Evolutionary conservation across 2,329 filamentous ascomycete species (phyloP), one percentile per base, ranked within the genome.

Genomic region (Sclerotinia trifoliorum): DNA sequence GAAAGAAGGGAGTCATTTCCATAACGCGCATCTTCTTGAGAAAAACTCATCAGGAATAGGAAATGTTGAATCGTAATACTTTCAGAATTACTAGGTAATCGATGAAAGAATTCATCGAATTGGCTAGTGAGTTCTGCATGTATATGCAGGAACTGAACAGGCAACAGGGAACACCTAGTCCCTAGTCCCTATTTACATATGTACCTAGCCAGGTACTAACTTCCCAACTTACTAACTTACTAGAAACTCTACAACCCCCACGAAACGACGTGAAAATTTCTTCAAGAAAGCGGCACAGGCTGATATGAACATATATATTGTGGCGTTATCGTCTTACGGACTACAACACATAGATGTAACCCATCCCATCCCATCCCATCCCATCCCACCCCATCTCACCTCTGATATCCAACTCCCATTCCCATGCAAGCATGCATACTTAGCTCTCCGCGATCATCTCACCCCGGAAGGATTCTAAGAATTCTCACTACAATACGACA

Each of bases 231-330:
- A 35, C 32, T 35, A 8, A 35, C 8, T 35, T 35, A 35, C 32
- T 6, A 35, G 32, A 5, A 13, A 42, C 39, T 17, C 39, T 15
- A 29, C 29, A 6, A 10, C 57, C 54, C 15, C 42, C 39, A 48
- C 8, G 48, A 24, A 57, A 39, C 29, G 6, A 35, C 32, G 29
- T 24, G 44, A n/a, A 32, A 39, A 24, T 13, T 21, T 54, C 29
- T 52, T 39, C 46, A 32, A 35, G 44, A 58, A 24, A 54, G 48
- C 55, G 65, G 65, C 65, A 67, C 65, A 67, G 65, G 65, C 57
- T 67, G 65, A 67, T 67, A 42, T 17, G 39, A 42, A 42, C 1
- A 17, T 17, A 21, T 21, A 39, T 39, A 39, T 39, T 55, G 49
- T 49, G 54, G 64, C 55, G 44, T 61, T n/a, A 29, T 42, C 39